Evolutionary conservation across 169 alveolate species (phyloP).

Genomic region (Cystoisospora suis): DNA sequence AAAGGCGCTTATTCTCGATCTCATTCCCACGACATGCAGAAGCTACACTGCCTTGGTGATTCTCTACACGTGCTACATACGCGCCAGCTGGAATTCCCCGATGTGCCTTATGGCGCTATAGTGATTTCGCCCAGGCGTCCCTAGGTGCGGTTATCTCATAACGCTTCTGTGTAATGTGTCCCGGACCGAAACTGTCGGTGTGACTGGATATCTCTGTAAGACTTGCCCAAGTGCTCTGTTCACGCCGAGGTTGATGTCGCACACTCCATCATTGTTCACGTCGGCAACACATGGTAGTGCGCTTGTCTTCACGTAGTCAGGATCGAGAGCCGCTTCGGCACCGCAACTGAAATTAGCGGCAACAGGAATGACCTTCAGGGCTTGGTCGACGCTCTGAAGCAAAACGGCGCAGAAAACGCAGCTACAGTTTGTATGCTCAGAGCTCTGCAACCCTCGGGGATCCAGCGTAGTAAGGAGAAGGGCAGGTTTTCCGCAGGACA

Average conservation of each 20-base stretch:
- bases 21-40: too few relatives aligned
- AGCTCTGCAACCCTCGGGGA: background rate
- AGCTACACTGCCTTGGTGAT: too few relatives aligned
- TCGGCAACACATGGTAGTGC: slow-evolving; percentile 76
- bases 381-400: slow-evolving; percentile 55
- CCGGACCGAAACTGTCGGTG: too few relatives aligned
- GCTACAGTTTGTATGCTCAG: background rate
- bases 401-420: background rate
- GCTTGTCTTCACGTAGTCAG: slow-evolving; percentile 66
- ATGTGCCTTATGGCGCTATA: background rate
- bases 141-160: too few relatives aligned
- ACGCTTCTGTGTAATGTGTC: too few relatives aligned
- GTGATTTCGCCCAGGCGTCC: too few relatives aligned
- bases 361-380: slow-evolving; percentile 72
- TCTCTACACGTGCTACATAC: too few relatives aligned
- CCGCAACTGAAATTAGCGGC: slow-evolving; percentile 74
- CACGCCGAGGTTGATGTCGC: slow-evolving; percentile 75
- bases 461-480: background rate
- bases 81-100: too few relatives aligned
- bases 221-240: slow-evolving; percentile 64
- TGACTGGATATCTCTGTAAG: background rate
- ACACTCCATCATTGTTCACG: slow-evolving; percentile 65
- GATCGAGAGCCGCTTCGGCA: slow-evolving; percentile 74
- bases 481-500: too few relatives aligned
- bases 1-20: too few relatives aligned